Conservation (phyloP, 2,329 filamentous ascomycete genomes). For the Apiospora arundinis region DNA sequence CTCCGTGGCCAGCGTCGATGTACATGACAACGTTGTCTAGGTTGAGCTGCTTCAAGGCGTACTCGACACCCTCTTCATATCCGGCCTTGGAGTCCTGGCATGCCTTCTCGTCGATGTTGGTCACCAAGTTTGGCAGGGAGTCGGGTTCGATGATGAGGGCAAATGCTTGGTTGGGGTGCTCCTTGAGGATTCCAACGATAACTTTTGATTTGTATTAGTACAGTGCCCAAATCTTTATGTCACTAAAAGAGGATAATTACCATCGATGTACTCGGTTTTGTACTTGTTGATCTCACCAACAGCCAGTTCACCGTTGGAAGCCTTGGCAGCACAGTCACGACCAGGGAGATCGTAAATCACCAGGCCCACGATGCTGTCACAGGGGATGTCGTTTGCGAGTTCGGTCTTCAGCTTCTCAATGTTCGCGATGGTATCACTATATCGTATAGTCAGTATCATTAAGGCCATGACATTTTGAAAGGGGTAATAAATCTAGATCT, state of each 20-base stretch:
- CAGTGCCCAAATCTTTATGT: too few species aligned
- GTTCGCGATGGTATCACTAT: conserved; percentile 58
- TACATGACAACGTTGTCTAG: conserved; percentile 66
- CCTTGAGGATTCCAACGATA: conserved; percentile 51
- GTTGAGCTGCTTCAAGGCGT: conserved; percentile 60
- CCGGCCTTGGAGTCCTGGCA: conserved; percentile 54
- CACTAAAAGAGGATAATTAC: conserved; percentile 29
- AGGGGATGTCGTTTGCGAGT: conserved; percentile 51
- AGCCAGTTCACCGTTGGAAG: conserved; percentile 64
- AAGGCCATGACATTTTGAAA: background rate
- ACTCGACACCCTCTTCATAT: conserved; percentile 58
- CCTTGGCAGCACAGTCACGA: conserved; percentile 64
- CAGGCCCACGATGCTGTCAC: conserved; percentile 50
- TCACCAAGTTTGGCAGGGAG: conserved; percentile 65
- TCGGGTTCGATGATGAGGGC: conserved; percentile 61
- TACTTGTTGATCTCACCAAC: conserved; percentile 58
- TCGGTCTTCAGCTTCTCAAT: conserved; percentile 55
- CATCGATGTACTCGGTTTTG: conserved; percentile 60
- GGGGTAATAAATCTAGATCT: background rate
- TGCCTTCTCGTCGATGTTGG: conserved; percentile 58
- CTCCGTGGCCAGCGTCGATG: conserved; percentile 63
- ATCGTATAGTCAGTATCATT: background rate
- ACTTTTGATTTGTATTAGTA: conserved; percentile 29
- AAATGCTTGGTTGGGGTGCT: conserved; percentile 53
- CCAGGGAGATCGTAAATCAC: conserved; percentile 66